A percentile compares a stretch with the other conserved stretches of the same genome.
phyloP scores from a whole-genome alignment of 306 rosid genomes.

The Benincasa hispida region DNA sequence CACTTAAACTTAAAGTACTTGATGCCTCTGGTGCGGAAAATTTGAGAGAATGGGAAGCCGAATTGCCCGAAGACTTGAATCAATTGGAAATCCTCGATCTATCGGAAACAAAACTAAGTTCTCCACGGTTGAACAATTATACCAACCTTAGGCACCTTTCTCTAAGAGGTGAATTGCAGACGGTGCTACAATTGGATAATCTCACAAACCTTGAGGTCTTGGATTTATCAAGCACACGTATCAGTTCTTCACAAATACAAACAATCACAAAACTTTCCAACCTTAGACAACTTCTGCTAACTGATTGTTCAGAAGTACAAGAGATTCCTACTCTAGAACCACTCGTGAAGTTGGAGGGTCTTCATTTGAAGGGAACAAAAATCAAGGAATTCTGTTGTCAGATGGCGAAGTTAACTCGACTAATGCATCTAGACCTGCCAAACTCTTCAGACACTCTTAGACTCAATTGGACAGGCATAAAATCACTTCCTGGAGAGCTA shows the following conservation, averaged over 20 bases:
- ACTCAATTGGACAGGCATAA: slow-evolving; percentile 7
- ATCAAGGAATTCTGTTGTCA: slow-evolving; percentile 11
- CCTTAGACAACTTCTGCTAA: slow-evolving; percentile 14
- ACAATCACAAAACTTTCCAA: not conserved
- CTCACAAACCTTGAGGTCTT: slow-evolving; percentile 14
- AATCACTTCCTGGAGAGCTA: slow-evolving; percentile 11
- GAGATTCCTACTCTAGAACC: not conserved
- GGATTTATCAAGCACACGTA: slow-evolving; percentile 14
- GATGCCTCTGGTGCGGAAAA: slow-evolving; percentile 10
- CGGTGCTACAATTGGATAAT: not conserved
- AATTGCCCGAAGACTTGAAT: slow-evolving; percentile 6
- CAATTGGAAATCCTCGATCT: slow-evolving; percentile 14
- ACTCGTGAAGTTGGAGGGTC: slow-evolving; percentile 13
- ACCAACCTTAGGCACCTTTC: slow-evolving; percentile 17
- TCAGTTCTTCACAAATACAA: slow-evolving; percentile 16
- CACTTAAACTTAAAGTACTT: slow-evolving; percentile 15
- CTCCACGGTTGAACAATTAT: slow-evolving; percentile 2
- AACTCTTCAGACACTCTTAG: not conserved
- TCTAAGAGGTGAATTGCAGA: not conserved
- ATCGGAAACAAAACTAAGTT: slow-evolving; percentile 8
- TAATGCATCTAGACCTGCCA: slow-evolving; percentile 19
- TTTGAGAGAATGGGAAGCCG: not conserved
- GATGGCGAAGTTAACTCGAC: not conserved
- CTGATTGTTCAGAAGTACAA: slow-evolving; percentile 6
- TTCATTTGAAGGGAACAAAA: slow-evolving; percentile 13